These are phyloP conservation scores for Raphanus sativus DNA, from an alignment of 345 rosid species.

Conservation along the genomic window DNA sequence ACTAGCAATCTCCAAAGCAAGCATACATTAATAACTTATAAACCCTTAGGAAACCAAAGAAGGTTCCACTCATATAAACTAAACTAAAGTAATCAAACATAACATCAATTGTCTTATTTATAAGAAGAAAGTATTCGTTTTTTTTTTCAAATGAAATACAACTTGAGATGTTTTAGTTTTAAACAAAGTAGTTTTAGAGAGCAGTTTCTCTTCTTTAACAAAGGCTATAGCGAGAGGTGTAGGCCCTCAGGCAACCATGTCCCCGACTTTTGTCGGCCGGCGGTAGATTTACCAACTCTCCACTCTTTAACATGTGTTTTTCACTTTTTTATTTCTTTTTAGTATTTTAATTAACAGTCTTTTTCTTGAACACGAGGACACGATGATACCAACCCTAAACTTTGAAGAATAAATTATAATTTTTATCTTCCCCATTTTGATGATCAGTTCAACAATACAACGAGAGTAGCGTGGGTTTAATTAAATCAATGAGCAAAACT, in stretches of 20 bases:
- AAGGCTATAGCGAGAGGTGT: constrained; percentile 36
- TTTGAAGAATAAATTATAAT: background rate
- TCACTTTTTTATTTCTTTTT: background rate
- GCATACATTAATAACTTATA: constrained; percentile 8
- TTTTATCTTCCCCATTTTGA: background rate
- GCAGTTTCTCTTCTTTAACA: constrained; percentile 25
- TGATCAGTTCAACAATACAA: constrained; percentile 1
- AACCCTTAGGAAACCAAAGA: constrained; percentile 21
- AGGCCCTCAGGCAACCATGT: constrained; percentile 35
- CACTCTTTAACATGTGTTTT: constrained; percentile 11
- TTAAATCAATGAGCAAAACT: constrained; percentile 19
- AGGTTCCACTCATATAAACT: constrained; percentile 33
- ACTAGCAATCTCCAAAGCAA: constrained; percentile 34
- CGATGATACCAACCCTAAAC: constrained; percentile 15
- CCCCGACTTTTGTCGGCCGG: constrained; percentile 56
- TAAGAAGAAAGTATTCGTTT: background rate
- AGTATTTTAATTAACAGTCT: background rate
- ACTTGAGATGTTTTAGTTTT: background rate
- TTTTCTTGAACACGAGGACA: constrained; percentile 11
- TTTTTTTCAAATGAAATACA: background rate
- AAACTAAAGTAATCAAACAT: constrained; percentile 27
- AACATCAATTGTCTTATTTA: background rate
- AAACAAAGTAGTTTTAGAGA: background rate
- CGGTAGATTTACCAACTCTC: constrained; percentile 56
- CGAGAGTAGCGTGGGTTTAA: constrained; percentile 14